Evolutionary conservation across 805 yeast genomes (phyloP), one percentile per base, ranked within the genome.

Genomic region (Peterozyma toletana): DNA sequence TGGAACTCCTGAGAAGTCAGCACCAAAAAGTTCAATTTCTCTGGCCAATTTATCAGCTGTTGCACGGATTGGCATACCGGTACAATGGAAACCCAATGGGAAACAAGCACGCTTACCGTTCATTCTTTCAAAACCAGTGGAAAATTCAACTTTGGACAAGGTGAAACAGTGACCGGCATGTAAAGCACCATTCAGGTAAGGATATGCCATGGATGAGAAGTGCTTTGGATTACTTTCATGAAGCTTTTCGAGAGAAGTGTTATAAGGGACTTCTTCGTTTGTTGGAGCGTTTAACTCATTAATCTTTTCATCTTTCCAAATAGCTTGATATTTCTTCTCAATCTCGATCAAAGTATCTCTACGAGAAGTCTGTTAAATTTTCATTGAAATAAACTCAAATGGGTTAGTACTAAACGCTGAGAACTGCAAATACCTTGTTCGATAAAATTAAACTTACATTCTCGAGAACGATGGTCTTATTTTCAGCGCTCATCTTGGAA

Each of bases 141-240:
- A 82, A 61, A 83, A 93, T 64, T 93, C 99, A 42, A 80, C 91
- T 68, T 93, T 93, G 42, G 97, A 87, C 50, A 91, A 72, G 33
- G 98, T 93, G 71, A 91, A 93, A 54, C 89, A 80, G 65, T 93
- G 99, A 48, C 99, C 99, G 40, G 96, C 97, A 55, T 93, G 99
- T 52, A 93, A 73, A 41, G 86, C 93, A 71, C 99, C 99, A 66
- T 93, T 93, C 97, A 91, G 91, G 67, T 93, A 93, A 37, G 99
- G 99, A 60, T 88, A 93, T 10, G 99, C 98, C 96, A 93, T 90
- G 40, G 96, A 83, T 18, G 87, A 76, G 71, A 88, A 83, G 68
- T 75, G 85, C 64, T 93, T 93, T 45, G 98, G 98, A 63, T 83
- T 73, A 56, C 80, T 75, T 48, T 70, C 74, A 55, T 86, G 88